These are phyloP conservation scores for Fusarium sp. DNA, from an alignment of 2,329 filamentous ascomycete genomes.

Conservation along the genomic window DNA sequence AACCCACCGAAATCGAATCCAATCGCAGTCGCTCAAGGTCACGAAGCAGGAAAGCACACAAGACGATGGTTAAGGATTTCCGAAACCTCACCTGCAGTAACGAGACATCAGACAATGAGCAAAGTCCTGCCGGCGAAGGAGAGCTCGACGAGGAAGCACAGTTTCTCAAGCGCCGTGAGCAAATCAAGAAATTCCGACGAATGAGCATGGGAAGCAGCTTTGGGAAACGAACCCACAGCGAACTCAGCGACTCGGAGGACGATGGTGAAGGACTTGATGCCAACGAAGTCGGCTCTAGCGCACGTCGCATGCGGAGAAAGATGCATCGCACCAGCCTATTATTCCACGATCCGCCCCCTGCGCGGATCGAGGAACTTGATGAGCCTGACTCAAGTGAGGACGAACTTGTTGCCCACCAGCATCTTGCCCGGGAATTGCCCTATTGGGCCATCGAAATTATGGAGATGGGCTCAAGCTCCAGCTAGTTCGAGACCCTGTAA, in stretches of 20 bases:
- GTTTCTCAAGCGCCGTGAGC: constrained; percentile 58
- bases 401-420: constrained; percentile 56
- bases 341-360: constrained; percentile 64
- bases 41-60: constrained; percentile 57
- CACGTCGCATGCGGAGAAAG: constrained; percentile 62
- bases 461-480: constrained; percentile 59
- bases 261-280: constrained; percentile 58
- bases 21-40: constrained; percentile 58
- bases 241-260: constrained; percentile 65
- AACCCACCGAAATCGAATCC: constrained; percentile 63
- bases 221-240: constrained; percentile 67
- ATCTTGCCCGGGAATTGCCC: constrained; percentile 63
- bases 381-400: constrained; percentile 65
- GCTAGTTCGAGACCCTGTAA: constrained; percentile 34
- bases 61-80: constrained; percentile 60
- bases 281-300: constrained; percentile 61
- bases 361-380: constrained; percentile 67
- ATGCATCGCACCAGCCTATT: constrained; percentile 62
- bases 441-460: constrained; percentile 65
- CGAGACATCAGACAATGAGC: constrained; percentile 55
- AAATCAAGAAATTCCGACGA: constrained; percentile 60
- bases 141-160: constrained; percentile 56
- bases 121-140: constrained; percentile 51
- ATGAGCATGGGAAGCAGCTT: constrained; percentile 67
- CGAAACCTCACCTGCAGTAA: constrained; percentile 61